Evolutionary conservation across 2,329 filamentous ascomycete genomes (phyloP).

Genomic region (Ceratocystis lukuohia): DNA sequence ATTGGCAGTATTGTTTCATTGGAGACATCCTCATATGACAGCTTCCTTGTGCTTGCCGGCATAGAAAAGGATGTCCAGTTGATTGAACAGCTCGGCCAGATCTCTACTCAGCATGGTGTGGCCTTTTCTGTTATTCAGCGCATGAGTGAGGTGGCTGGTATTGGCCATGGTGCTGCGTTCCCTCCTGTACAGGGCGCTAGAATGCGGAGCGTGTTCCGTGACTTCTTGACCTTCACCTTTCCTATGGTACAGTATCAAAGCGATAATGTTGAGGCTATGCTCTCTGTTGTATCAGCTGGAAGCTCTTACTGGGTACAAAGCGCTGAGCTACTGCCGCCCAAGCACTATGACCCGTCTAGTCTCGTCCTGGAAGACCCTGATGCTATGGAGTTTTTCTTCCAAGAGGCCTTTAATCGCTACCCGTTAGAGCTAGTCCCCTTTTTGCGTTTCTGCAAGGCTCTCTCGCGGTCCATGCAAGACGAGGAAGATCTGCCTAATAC

Average conservation of each 20-base stretch:
- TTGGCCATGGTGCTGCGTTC: slow-evolving; percentile 35
- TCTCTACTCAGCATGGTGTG: slow-evolving; percentile 36
- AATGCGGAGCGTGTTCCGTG: slow-evolving; percentile 51
- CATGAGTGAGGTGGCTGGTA: slow-evolving; percentile 37
- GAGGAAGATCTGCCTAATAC: slow-evolving; percentile 11
- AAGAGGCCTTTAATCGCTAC: slow-evolving; percentile 23
- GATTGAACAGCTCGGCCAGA: slow-evolving; percentile 37
- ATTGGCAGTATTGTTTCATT: slow-evolving; percentile 50
- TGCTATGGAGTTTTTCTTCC: slow-evolving; percentile 32
- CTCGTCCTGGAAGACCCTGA: slow-evolving; percentile 40
- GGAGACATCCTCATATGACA: slow-evolving; percentile 45
- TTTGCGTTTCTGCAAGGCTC: slow-evolving; percentile 28
- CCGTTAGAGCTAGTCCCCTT: slow-evolving; percentile 28
- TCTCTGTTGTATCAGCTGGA: slow-evolving; percentile 44
- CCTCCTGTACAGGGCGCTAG: slow-evolving; percentile 45
- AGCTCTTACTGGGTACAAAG: slow-evolving; percentile 22
- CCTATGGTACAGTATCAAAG: slow-evolving; percentile 57
- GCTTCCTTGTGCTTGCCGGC: slow-evolving; percentile 39
- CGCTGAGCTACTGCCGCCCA: slow-evolving; percentile 1
- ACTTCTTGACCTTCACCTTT: slow-evolving; percentile 55
- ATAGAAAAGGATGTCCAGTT: slow-evolving; percentile 39
- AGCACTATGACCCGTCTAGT: slow-evolving; percentile 26
- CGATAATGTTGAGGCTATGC: slow-evolving; percentile 52
- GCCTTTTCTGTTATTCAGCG: slow-evolving; percentile 41
- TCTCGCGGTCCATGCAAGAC: slow-evolving; percentile 25